phyloP scores from a whole-genome alignment of 306 rosid species.

The Glycine tomentella region DNA sequence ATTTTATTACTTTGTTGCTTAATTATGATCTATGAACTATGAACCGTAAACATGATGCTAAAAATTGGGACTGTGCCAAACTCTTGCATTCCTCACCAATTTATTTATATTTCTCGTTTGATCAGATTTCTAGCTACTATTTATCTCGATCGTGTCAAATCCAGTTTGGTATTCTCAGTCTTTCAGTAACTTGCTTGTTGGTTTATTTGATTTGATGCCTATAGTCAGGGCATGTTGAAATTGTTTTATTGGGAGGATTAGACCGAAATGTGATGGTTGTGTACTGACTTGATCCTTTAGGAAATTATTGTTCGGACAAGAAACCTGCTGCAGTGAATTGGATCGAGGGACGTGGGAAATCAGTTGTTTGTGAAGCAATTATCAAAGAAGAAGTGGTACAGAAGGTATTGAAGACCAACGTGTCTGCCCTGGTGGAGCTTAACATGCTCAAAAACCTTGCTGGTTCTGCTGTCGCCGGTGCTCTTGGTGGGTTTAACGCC shows the following conservation, averaged over 20 bases:
- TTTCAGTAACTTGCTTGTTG: not conserved
- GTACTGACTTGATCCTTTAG: conserved; percentile 44
- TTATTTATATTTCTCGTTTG: not conserved
- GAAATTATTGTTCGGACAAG: conserved; percentile 85
- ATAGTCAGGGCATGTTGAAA: not conserved
- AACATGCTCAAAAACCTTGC: conserved; percentile 82
- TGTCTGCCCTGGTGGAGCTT: conserved; percentile 73
- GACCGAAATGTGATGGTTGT: conserved; percentile 28
- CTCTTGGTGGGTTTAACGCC: conserved; percentile 80
- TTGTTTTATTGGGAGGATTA: not conserved
- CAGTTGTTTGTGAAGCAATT: conserved; percentile 78
- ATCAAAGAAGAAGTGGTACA: conserved; percentile 71
- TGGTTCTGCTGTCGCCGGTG: conserved; percentile 79
- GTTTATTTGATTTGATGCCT: conserved; percentile 35
- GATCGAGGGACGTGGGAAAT: conserved; percentile 88
- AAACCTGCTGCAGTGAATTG: conserved; percentile 82
- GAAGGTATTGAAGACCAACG: conserved; percentile 75
- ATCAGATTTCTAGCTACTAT: no score
- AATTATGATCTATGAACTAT: not conserved
- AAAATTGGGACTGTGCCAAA: not conserved
- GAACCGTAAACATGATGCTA: not conserved
- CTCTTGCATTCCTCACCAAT: not conserved
- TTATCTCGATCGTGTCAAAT: no score
- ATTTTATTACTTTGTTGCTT: not conserved
- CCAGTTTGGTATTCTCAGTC: no score